phyloP scores from a whole-genome alignment of 202 grass and related monocot species.

The Zoysia matrella region DNA sequence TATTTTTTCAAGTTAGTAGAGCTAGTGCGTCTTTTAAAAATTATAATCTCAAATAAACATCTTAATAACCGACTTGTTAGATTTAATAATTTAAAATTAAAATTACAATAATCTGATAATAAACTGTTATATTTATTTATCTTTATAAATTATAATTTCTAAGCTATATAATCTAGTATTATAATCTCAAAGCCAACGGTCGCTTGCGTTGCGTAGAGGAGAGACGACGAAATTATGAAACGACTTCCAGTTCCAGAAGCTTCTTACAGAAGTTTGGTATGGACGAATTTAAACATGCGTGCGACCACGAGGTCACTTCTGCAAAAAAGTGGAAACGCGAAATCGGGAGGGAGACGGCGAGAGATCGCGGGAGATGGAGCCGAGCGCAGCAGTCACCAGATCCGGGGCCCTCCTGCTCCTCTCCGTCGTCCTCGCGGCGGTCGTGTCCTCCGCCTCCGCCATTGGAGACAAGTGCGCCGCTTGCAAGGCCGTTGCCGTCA shows the following conservation, averaged over 20 bases:
- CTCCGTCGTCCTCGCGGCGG: slow-evolving; percentile 18
- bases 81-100: no score
- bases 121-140: no score
- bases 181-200: no score
- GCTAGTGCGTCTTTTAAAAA: no score
- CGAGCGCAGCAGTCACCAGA: slow-evolving; percentile 46
- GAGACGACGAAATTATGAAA: neutral
- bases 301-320: slow-evolving; percentile 7
- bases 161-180: no score
- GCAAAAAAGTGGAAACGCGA: slow-evolving; percentile 37
- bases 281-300: slow-evolving; percentile 29
- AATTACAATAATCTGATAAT: no score
- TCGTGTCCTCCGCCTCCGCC: slow-evolving; percentile 38
- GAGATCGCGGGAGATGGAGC: slow-evolving; percentile 50
- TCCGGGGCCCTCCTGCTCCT: slow-evolving; percentile 42
- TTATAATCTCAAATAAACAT: no score
- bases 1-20: no score
- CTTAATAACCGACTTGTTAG: no score
- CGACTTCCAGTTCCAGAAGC: slow-evolving; percentile 29
- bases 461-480: slow-evolving; percentile 90
- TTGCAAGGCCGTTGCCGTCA: slow-evolving; percentile 88
- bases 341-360: slow-evolving; percentile 12
- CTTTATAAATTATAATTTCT: no score
- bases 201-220: neutral
- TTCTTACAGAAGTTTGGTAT: neutral